Evolutionary conservation across 208 protist species (phyloP), one percentile per base, ranked within the genome.

Genomic region (Wallacemonas collosoma): DNA sequence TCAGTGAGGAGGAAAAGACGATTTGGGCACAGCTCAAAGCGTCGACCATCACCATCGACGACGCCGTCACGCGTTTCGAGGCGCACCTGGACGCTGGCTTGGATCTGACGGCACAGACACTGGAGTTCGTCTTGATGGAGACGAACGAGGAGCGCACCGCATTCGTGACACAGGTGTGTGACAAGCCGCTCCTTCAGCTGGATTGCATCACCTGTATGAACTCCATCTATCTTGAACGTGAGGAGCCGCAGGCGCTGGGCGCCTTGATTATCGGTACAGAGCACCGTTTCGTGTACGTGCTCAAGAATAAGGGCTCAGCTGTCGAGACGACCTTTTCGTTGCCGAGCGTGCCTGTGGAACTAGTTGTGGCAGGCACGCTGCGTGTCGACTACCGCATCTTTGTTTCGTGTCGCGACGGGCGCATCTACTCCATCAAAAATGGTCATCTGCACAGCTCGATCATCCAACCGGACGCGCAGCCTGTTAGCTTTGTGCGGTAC

Each of bases 261-360:
- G 87, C 76, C 57, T 84, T 98, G 2, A 85, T 98, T 7, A 67
- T 98, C n/a, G 97, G 98, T 66, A 98, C 93, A 2, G 98, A 99
- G 80, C 67, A 71, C 14, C 72, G 82, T 8, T 77, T 88, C 64
- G 58, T 98, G 5, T 93, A 98, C 68, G 75, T 99, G 35, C 77
- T 98, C 38, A 85, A 93, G 63, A 81, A 76, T 40, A 67, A 62
- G 14, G 69, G 55, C 12, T 69, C 70, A 15, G 77, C 89, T 5
- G 73, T 98, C 41, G 11, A 71, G 55, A 63, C 86, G 26, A 88
- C 72, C 41, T 70, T 98, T 14, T 68, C 82, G 58, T 71, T 98
- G 73, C 87, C 87, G 0, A 85, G 83, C 68, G 68, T 84, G 1
- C 93, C 93, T 8, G 86, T 92, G 3, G 85, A 75, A 51, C 50